Base-by-base conservation (phyloP, 805 yeast genomes). In the Sungouiozyma intestinalis region DNA sequence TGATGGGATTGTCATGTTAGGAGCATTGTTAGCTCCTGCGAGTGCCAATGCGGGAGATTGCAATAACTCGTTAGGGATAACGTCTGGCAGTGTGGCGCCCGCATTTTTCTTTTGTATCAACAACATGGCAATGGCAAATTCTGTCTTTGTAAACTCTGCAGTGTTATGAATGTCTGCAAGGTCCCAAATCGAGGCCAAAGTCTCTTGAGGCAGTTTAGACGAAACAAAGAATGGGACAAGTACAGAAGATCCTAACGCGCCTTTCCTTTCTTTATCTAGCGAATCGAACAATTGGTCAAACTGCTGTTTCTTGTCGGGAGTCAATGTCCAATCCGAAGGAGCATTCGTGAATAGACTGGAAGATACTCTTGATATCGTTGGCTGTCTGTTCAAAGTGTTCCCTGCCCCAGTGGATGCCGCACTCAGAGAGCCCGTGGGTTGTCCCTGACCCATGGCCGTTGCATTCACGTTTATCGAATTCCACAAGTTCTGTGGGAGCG, bases 91-190 rank as follows among this genome's bases (percentile, higher is more conserved):
- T 20, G 74, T 78, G 32, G 68, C 69, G 16, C 97, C 97, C 2
- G 83, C 73, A 45, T 88, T 69, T 54, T 76, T 81, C 62, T 81
- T 84, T 63, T 87, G 94, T 7, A 92, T 92, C 50, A 92, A 73
- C 58, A 81, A 90, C 85, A 92, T 81, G 15, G 97, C 97, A 56
- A 92, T 81, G 2, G 94, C 79, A 61, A 92, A 92, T 60, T 92
- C 98, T 49, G 76, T 70, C 53, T 74, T 77, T 39, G 85, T 72
- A 56, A 92, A 86, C 35, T 73, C 73, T 19, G 96, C 97, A 36
- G 84, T 77, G 61, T 86, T 86, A 50, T 85, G 82, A 47, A 86
- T 73, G 60, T 92, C 97, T 8, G 97, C 77, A 51, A 92, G 70
- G 63, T 92, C 98, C 99, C 99, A 92, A 35, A 90, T 79, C 18